Base-by-base conservation (phyloP, 2,329 filamentous ascomycete species). In the Chrysosporium keratinophilum region DNA sequence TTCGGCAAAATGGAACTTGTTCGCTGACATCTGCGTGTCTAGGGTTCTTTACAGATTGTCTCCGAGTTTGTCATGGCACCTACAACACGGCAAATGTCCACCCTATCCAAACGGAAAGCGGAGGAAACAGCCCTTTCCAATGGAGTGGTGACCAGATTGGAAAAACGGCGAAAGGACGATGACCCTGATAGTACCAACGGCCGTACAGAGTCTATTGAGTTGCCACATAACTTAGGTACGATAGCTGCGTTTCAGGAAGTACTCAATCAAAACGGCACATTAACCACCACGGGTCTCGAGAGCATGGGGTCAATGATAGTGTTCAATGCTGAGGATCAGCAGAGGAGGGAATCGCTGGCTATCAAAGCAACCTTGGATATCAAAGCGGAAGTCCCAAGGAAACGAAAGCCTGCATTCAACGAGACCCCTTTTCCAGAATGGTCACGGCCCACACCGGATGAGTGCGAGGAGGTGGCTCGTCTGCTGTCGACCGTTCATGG, bases 401-500 rank as follows among this genome's bases (percentile, higher is more conserved):
- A 31, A 12, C 31, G n/a, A n/a, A 23, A 15, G n/a, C 15, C 28
- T 17, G 31, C 31, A 17, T 44, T 50, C 23, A 37, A 45, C 23
- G n/a, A 60, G 35, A 69, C 61, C 0, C 88, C 87, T 0, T 94
- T 84, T 59, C 85, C 86, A 0, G 74, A 83, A 54, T 84, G 80
- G 66, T 61, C 67, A 2, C 77, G 76, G 53, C 88, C 88, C 0
- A 88, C 83, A 0, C 62, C 75, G 0, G 78, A 82, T 49, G 81
- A 87, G 60, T 90, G 87, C 63, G 76, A 83, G 58, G 77, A 84
- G 61, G 84, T 91, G 3, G 79, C 82, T 53, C 70, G 74, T 0
- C 71, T 91, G 1, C 77, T 94, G 0, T 77, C 81, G 1, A 73
- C 75, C 11, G 66, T 81, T 0, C 87, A 94, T 62, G 85, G 85